Evolutionary conservation across 768 basidiomycete species (phyloP), one percentile per base, ranked within the genome.

Genomic region (Austroboletus festivus): DNA sequence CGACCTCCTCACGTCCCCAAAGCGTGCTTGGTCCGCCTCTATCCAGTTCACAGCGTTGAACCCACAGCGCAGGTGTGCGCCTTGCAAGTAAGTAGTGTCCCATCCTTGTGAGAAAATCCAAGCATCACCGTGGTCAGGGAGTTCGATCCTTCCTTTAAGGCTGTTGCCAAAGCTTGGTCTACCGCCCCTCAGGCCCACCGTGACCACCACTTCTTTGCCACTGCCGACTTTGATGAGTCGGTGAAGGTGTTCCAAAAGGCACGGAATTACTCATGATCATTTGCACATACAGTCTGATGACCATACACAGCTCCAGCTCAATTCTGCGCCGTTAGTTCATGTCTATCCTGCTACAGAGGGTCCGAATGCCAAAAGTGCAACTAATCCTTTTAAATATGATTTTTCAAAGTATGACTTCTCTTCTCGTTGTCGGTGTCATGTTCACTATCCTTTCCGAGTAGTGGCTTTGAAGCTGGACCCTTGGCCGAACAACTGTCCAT

Each of bases 31-130:
- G 86, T 87, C 88, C 2, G 83, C 85, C n/a, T 75, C 85, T 4
- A 74, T 99, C 45, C 84, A 93, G 12, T 78, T 98, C 65, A 99
- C 96, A 1, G 96, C 96, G 0, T 68, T 96, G 52, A 85, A 84
- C 57, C 71, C 80, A 10, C 78, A 83, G 53, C 83, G 90, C 62
- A 87, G 84, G 67, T 99, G 96, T 67, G 67, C 65, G n/a, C 95
- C 94, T 39, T 99, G 96, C 87, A 86, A 75, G 94, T 91, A 58
- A 69, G 89, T 78, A 2, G 10, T 21, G 16, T 26, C 13, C 4
- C 46, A 9, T 19, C 42, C 38, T 33, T 31, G 4, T 18, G 0
- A 6, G 3, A 3, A 18, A 10, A 10, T 8, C 13, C 26, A 19
- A 30, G 4, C 44, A n/a, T 51, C 12, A 1, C 31, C 15, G n/a